A percentile compares a stretch with the other conserved stretches of the same genome.
Evolutionary conservation across 2,329 filamentous ascomycete species (phyloP).

Genomic region (Shiraia bambusicola): DNA sequence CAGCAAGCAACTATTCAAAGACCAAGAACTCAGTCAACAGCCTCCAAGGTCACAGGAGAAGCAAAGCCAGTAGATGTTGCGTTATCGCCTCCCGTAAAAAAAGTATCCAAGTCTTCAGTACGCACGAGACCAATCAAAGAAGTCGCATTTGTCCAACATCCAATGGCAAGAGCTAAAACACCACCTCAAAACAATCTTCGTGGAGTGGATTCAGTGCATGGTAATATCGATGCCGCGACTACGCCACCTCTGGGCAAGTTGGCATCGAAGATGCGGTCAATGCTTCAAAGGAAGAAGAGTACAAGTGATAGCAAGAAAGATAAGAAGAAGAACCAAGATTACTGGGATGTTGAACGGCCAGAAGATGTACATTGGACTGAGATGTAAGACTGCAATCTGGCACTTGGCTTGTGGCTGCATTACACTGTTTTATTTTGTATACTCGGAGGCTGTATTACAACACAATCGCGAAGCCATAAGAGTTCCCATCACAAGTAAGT

Average conservation of each 20-base stretch:
- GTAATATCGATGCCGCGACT: slow-evolving; percentile 14
- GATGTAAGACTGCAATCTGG: slow-evolving; percentile 21
- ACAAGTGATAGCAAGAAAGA: slow-evolving; percentile 28
- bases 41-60: too few relatives aligned
- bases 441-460: not conserved
- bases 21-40: not conserved
- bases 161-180: slow-evolving; percentile 17
- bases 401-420: not conserved
- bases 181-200: slow-evolving; percentile 17
- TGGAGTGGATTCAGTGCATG: slow-evolving; percentile 10
- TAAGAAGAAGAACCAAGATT: slow-evolving; percentile 17
- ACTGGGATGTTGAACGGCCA: slow-evolving; percentile 32
- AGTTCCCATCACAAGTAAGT: too few relatives aligned
- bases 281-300: slow-evolving; percentile 26
- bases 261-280: slow-evolving; percentile 33
- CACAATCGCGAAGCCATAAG: too few relatives aligned
- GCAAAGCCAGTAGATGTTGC: too few relatives aligned
- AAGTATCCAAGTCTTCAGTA: too few relatives aligned
- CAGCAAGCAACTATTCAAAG: not conserved
- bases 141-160: slow-evolving; percentile 10
- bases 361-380: slow-evolving; percentile 42
- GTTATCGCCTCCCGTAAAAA: too few relatives aligned
- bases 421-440: not conserved
- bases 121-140: slow-evolving; percentile 3
- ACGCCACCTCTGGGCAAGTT: slow-evolving; percentile 29